A percentile compares a stretch with the other conserved stretches of the same genome.
Conservation (phyloP, 2,329 filamentous ascomycete species). For the Stagonosporopsis vannaccii region DNA sequence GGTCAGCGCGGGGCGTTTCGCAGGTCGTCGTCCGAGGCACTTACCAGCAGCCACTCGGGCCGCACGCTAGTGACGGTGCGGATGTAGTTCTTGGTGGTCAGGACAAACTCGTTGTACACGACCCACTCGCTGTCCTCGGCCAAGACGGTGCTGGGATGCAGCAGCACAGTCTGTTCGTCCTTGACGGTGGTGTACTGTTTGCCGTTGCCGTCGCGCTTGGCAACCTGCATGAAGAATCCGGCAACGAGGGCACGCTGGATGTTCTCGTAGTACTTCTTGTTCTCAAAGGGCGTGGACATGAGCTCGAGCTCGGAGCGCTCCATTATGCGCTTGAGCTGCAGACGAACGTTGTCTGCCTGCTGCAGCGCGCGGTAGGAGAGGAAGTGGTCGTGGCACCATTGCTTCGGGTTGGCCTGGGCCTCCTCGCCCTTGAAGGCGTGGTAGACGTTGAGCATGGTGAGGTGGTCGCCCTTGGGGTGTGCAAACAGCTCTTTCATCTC, state of each 20-base stretch:
- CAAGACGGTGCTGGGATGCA: constrained; percentile 93
- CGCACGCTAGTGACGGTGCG: constrained; percentile 90
- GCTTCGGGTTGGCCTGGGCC: constrained; percentile 75
- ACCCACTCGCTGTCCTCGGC: constrained; percentile 94
- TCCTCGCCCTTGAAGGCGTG: constrained; percentile 88
- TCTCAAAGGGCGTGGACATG: constrained; percentile 85
- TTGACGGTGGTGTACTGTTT: constrained; percentile 97
- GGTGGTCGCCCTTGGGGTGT: constrained; percentile 91
- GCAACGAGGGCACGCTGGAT: constrained; percentile 90
- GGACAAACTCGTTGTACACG: constrained; percentile 96
- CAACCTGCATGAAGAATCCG: constrained; percentile 99
- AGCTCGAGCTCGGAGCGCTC: constrained; percentile 87
- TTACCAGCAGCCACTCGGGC: constrained; percentile 91
- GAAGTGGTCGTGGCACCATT: constrained; percentile 98
- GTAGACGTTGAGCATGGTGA: constrained; percentile 96
- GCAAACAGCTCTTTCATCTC: constrained; percentile 97
- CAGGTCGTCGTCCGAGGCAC: constrained; percentile 40
- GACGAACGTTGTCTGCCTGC: constrained; percentile 91
- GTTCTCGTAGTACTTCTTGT: constrained; percentile 98
- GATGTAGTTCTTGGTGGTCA: constrained; percentile 98
- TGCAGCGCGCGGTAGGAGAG: constrained; percentile 86
- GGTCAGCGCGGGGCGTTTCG: constrained; percentile 24
- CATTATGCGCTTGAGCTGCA: constrained; percentile 95
- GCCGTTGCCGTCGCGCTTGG: constrained; percentile 85
- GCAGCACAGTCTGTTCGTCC: constrained; percentile 90